These are phyloP conservation scores for Hawksworthiomyces lignivorus DNA, from an alignment of 2,329 filamentous ascomycete genomes.

Conservation along the genomic window DNA sequence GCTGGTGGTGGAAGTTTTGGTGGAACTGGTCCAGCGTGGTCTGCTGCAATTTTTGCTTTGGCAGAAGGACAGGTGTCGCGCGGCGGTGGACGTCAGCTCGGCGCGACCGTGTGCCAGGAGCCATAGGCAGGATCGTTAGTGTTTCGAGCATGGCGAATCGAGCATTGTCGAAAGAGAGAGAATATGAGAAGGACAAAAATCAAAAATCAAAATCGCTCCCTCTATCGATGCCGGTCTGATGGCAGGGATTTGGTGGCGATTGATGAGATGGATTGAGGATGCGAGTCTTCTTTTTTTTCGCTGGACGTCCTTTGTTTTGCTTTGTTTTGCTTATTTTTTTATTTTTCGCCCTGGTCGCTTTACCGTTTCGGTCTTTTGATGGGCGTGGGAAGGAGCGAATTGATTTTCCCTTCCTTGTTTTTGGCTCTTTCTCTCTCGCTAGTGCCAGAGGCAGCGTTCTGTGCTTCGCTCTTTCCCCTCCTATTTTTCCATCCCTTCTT, in stretches of 20 bases:
- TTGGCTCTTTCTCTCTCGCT: too few species aligned
- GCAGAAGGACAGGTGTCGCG: constrained; percentile 12
- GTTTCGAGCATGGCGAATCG: constrained; percentile 16
- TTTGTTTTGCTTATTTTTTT: constrained; percentile 5
- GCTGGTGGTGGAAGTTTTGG: neutral
- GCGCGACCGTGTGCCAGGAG: constrained; percentile 18
- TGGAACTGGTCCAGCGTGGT: constrained; percentile 13
- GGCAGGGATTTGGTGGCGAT: too few species aligned
- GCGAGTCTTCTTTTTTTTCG: constrained; percentile 3
- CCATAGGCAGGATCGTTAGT: constrained; percentile 15
- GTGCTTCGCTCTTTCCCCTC: constrained; percentile 2
- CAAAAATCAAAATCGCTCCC: too few species aligned
- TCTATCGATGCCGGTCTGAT: too few species aligned
- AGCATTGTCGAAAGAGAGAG: constrained; percentile 4
- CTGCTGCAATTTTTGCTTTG: constrained; percentile 13
- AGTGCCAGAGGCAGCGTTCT: neutral
- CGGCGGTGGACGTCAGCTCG: constrained; percentile 15
- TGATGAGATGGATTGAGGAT: too few species aligned
- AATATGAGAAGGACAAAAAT: too few species aligned
- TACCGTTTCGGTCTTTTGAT: too few species aligned
- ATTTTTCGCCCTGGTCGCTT: too few species aligned
- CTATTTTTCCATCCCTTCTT: neutral
- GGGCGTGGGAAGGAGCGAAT: too few species aligned
- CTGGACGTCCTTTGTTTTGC: constrained; percentile 2
- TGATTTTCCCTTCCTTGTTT: too few species aligned